Conservation (phyloP, 257 asterid species). For the Solanum infundibuliforme region DNA sequence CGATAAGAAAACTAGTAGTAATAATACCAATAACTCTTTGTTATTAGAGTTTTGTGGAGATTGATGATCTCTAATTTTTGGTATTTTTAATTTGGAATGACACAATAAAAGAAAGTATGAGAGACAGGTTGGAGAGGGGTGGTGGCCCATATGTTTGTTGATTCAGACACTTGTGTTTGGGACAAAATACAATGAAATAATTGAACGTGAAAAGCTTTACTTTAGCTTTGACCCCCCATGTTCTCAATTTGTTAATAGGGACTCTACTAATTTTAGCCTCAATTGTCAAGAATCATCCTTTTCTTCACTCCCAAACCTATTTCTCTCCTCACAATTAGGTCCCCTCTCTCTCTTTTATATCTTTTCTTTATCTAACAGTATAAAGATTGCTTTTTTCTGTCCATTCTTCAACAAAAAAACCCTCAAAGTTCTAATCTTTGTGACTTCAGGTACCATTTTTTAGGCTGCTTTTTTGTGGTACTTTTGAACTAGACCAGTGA, state of each 20-base stretch:
- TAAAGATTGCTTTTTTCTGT: slow-evolving; percentile 15
- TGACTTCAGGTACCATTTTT: slow-evolving; percentile 38
- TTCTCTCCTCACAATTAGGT: slow-evolving; percentile 3
- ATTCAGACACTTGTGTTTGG: slow-evolving; percentile 27
- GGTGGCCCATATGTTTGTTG: slow-evolving; percentile 55
- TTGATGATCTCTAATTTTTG: slow-evolving; percentile 30
- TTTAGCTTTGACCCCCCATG: slow-evolving; percentile 32
- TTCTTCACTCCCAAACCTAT: slow-evolving; percentile 30
- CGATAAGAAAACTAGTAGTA: not conserved
- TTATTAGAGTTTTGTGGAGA: slow-evolving; percentile 24
- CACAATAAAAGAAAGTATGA: slow-evolving; percentile 19
- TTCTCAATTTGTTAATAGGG: not conserved
- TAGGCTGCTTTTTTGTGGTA: slow-evolving; percentile 24
- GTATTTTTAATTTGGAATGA: not conserved
- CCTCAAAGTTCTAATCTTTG: slow-evolving; percentile 62
- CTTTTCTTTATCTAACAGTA: slow-evolving; percentile 28
- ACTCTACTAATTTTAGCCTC: not conserved
- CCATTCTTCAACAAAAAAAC: slow-evolving; percentile 18
- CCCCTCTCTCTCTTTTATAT: slow-evolving; percentile 13
- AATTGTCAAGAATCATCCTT: not conserved
- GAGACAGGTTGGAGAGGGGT: slow-evolving; percentile 43
- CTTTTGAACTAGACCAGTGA: slow-evolving; percentile 46
- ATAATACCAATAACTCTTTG: not conserved
- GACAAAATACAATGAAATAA: slow-evolving; percentile 53
- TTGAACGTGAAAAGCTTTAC: slow-evolving; percentile 50